Evolutionary conservation across 768 basidiomycete genomes (phyloP), one percentile per base, ranked within the genome.

Genomic region (Chalciporus pseudorubinellus): DNA sequence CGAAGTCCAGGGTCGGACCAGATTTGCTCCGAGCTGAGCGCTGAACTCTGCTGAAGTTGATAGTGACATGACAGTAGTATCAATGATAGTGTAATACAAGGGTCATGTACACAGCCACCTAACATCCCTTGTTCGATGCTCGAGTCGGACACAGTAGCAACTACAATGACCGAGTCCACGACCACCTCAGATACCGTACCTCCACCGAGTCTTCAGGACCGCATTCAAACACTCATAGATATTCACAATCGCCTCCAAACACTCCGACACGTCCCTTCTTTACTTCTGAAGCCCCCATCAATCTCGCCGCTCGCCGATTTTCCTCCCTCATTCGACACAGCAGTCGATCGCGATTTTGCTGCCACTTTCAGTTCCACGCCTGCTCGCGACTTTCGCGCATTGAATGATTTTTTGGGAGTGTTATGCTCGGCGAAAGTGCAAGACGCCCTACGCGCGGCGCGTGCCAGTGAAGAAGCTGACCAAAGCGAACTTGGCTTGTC

Each of bases 401-500:
- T 84, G 28, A 75, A 70, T 43, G 74, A 73, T 9, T 72, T 86
- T 44, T 66, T 69, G n/a, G 78, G 79, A 5, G 60, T 68, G 22
- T 55, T 84, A 4, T 66, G 73, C 21, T 78, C 80, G 5, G 78
- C 78, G 42, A 69, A 71, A 6, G 73, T 82, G 6, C 87, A 89
- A 64, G 71, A 77, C 0, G 86, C 85, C 3, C 68, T 89, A 47
- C 67, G 64, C 33, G 70, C 72, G 5, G 86, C 85, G 19, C 70
- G 69, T 41, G 75, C 77, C 20, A 86, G 86, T 51, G 77, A 83
- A 60, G 65, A 71, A 26, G 63, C 65, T 24, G 86, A 88, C 65
- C 66, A 68, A 14, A 75, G 70, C 18, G 79, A 78, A 38, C 70
- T 87, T 41, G 71, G 70, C 44, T 63, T 72, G 50, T 69, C 73